Conservation (phyloP, 495 filamentous ascomycete species). For the Geoglossum glabrum region DNA sequence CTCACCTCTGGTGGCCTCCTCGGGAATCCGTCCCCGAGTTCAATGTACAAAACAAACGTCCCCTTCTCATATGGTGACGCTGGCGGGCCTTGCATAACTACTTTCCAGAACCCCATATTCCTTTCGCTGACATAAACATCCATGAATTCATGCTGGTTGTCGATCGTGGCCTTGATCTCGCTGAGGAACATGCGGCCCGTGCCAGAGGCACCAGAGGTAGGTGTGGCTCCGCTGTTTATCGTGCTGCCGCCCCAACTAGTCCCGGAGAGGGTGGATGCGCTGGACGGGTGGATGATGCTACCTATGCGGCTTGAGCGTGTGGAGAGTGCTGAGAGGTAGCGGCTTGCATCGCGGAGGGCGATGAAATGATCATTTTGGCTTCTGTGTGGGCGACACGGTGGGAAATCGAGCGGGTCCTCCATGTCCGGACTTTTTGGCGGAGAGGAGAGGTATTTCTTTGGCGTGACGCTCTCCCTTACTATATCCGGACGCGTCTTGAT, state of each 20-base stretch:
- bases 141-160: constrained; percentile 9
- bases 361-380: constrained; percentile 8
- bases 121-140: constrained; percentile 11
- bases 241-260: background rate
- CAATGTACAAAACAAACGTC: background rate
- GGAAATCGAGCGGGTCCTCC: background rate
- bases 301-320: background rate
- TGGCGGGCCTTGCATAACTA: constrained; percentile 9
- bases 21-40: constrained; percentile 3
- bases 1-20: constrained; percentile 3
- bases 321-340: constrained; percentile 8
- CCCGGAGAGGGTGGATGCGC: background rate
- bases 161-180: constrained; percentile 9
- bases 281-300: background rate
- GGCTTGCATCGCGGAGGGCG: constrained; percentile 6
- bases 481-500: constrained; percentile 8
- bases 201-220: constrained; percentile 2
- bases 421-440: background rate
- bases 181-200: constrained; percentile 4
- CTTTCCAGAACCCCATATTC: constrained; percentile 13
- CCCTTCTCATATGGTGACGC: background rate
- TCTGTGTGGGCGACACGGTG: constrained; percentile 5
- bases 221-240: background rate
- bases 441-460: background rate
- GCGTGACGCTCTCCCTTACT: constrained; percentile 5